Evolutionary conservation across 306 rosid species (phyloP).

Genomic region (Vicia faba): DNA sequence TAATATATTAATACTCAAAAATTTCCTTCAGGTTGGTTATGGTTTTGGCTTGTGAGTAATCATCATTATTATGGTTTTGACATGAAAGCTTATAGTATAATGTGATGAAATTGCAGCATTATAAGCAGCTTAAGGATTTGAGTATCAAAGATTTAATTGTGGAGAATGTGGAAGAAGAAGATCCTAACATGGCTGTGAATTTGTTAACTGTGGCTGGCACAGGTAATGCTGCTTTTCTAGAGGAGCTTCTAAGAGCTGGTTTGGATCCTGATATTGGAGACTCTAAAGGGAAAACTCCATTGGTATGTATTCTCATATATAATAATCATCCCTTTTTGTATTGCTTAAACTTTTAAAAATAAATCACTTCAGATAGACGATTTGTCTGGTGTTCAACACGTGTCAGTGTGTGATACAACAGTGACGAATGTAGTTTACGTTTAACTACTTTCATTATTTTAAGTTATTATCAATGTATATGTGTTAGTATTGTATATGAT

Average conservation of each 20-base stretch:
- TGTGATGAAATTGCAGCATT: slow-evolving; percentile 58
- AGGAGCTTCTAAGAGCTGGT: slow-evolving; percentile 78
- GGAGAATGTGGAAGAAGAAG: slow-evolving; percentile 60
- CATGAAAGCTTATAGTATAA: neutral
- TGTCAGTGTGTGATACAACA: neutral
- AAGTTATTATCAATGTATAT: neutral
- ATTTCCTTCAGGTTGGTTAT: slow-evolving; percentile 66
- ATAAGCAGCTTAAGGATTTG: slow-evolving; percentile 61
- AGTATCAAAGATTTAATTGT: slow-evolving; percentile 47
- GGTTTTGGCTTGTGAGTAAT: neutral
- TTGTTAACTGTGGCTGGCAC: slow-evolving; percentile 58
- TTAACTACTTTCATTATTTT: neutral
- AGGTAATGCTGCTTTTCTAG: slow-evolving; percentile 77
- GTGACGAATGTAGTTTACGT: neutral
- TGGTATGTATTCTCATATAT: slow-evolving; percentile 57
- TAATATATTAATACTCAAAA: slow-evolving; percentile 55
- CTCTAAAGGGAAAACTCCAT: slow-evolving; percentile 73
- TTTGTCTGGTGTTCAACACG: neutral
- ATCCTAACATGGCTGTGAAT: slow-evolving; percentile 51
- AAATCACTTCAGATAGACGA: neutral
- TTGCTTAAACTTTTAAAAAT: no score
- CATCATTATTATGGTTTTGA: slow-evolving; percentile 9
- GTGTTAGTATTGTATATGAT: no score
- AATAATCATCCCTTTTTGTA: neutral
- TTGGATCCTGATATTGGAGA: slow-evolving; percentile 76